Percentiles rank a stretch among this genome's conserved stretches.
These are phyloP conservation scores for Colletotrichum destructivum DNA, from an alignment of 2,329 filamentous ascomycete genomes.

Conservation along the genomic window DNA sequence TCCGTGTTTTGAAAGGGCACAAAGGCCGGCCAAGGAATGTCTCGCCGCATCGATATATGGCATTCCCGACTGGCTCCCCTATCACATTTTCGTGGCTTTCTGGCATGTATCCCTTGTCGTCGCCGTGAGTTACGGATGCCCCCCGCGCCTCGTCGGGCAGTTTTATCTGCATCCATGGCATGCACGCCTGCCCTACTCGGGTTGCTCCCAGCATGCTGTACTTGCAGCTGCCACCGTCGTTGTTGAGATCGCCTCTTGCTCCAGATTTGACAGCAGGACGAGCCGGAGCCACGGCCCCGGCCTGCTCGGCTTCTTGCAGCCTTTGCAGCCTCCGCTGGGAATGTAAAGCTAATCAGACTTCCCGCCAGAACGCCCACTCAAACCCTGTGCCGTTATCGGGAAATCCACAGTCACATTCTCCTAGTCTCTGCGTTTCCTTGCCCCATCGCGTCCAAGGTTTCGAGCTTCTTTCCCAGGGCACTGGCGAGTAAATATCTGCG, in stretches of 20 bases:
- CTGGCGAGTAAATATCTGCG: constrained; percentile 10
- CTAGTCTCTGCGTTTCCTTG: constrained; percentile 3
- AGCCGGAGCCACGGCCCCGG: constrained; percentile 17
- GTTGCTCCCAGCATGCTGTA: neutral
- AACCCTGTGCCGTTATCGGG: constrained; percentile 24
- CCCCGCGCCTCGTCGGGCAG: neutral
- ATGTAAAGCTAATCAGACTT: constrained; percentile 18
- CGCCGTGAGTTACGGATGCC: constrained; percentile 13
- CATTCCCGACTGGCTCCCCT: neutral
- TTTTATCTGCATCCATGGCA: neutral
- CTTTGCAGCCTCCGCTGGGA: constrained; percentile 30
- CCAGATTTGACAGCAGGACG: neutral
- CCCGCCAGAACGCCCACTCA: constrained; percentile 10
- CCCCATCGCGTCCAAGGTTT: constrained; percentile 7
- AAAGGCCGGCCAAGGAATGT: constrained; percentile 11
- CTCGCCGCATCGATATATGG: neutral
- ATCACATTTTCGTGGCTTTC: neutral
- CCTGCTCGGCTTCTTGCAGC: constrained; percentile 9
- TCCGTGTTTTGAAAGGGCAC: neutral
- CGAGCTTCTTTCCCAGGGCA: constrained; percentile 7
- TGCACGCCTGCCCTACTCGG: constrained; percentile 6
- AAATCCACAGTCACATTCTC: constrained; percentile 19
- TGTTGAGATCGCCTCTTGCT: constrained; percentile 16
- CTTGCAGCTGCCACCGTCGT: constrained; percentile 17
- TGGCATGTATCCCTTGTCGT: neutral